Base-by-base conservation (phyloP, 1,139 yeast species). In the Meyerozyma guilliermondii region DNA sequence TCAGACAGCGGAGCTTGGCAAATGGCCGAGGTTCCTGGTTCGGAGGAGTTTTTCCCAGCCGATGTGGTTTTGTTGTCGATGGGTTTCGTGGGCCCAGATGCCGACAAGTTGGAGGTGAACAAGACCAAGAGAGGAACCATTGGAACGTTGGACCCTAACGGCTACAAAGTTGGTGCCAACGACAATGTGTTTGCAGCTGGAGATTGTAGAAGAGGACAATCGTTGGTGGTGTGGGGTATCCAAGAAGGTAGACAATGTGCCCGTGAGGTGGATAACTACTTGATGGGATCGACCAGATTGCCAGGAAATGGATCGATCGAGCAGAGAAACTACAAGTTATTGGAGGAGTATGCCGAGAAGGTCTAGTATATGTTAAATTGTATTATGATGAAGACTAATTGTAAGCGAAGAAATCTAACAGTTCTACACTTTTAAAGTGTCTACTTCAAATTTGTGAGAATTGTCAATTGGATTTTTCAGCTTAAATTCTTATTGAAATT, bases 231-330 rank as follows among this genome's bases (percentile, higher is more conserved):
- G 45, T 92, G 98, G 98, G 98, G 98, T 70, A 92, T 92, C 56
- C 98, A 92, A 70, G 98, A 92, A 71, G 98, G 98, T 54, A 83
- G 98, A 72, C 97, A 92, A 68, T 87, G 96, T 78, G 98, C 98
- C 34, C 80, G 96, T 54, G 91, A 87, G 56, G 94, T 92, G 48
- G 98, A 92, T 60, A 66, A 73, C 55, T 86, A 65, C 63, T 74
- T 92, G 64, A 81, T 82, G 81, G 89, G 92, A 28, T 66, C 78
- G 48, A 78, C 96, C 29, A 77, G 87, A 60, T 77, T 92, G 55
- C 98, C 98, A 47, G 96, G 96, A 38, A 87, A 86, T 58, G 98
- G 98, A 43, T 84, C 96, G 34, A 85, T 92, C 58, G 87, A 84
- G 54, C 87, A 83, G 66, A 81, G 96, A 65, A 80, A 84, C 63